Evolutionary conservation across 768 basidiomycete species (phyloP).

Genomic region (Psilocybe azurescens): DNA sequence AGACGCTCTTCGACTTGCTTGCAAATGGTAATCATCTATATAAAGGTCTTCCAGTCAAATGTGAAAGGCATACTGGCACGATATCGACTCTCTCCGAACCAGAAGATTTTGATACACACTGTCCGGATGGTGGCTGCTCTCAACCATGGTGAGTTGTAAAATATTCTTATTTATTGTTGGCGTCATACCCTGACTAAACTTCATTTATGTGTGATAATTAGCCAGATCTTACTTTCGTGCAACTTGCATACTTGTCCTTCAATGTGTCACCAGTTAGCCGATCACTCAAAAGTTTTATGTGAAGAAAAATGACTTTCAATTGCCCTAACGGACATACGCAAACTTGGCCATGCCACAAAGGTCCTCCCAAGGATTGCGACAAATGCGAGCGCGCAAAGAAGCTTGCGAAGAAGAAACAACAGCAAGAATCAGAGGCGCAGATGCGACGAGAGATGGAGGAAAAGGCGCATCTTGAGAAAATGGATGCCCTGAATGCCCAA

Average conservation of each 20-base stretch:
- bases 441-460: slow-evolving; percentile 47
- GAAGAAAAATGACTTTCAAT: slow-evolving; percentile 33
- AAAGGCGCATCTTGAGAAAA: slow-evolving; percentile 40
- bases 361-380: slow-evolving; percentile 40
- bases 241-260: slow-evolving; percentile 58
- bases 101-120: slow-evolving; percentile 52
- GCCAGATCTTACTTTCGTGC: slow-evolving; percentile 54
- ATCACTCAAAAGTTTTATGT: slow-evolving; percentile 62
- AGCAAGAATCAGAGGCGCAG: slow-evolving; percentile 46
- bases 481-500: slow-evolving; percentile 50
- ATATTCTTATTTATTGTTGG: neutral
- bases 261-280: slow-evolving; percentile 62
- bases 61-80: slow-evolving; percentile 56
- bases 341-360: slow-evolving; percentile 49
- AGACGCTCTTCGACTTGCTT: slow-evolving; percentile 50
- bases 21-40: slow-evolving; percentile 50
- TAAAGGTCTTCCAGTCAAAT: slow-evolving; percentile 60
- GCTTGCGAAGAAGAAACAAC: slow-evolving; percentile 44
- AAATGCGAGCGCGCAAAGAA: slow-evolving; percentile 53
- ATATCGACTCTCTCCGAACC: slow-evolving; percentile 43
- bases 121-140: slow-evolving; percentile 68
- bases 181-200: neutral
- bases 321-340: slow-evolving; percentile 53
- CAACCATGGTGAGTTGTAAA: slow-evolving; percentile 55
- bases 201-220: slow-evolving; percentile 22